Evolutionary conservation across 2,329 filamentous ascomycete genomes (phyloP).

Genomic region (Nakataea oryzae): DNA sequence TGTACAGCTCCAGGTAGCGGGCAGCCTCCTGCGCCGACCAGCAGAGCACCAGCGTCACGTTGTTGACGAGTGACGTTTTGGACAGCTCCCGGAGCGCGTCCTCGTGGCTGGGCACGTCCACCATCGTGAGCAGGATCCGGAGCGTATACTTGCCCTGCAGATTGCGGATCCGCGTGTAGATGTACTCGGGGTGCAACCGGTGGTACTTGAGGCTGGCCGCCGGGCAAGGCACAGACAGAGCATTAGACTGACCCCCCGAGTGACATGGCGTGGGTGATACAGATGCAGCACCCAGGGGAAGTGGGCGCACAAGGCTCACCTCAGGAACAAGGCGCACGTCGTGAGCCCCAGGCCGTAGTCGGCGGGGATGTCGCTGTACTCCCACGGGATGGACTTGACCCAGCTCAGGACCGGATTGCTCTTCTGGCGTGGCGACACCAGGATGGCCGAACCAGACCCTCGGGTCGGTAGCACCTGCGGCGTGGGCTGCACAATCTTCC

Average conservation of each 20-base stretch:
- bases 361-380: slow-evolving; percentile 86
- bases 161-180: slow-evolving; percentile 82
- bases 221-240: background rate
- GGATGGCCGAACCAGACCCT: slow-evolving; percentile 61
- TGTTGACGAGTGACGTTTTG: slow-evolving; percentile 87
- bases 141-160: slow-evolving; percentile 80
- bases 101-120: slow-evolving; percentile 92
- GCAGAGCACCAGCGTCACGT: slow-evolving; percentile 82
- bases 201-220: slow-evolving; percentile 74
- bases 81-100: slow-evolving; percentile 80
- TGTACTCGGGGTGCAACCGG: slow-evolving; percentile 92
- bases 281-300: too few relatives aligned
- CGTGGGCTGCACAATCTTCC: slow-evolving; percentile 72
- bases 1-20: slow-evolving; percentile 89
- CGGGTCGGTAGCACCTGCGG: slow-evolving; percentile 70
- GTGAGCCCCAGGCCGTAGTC: slow-evolving; percentile 84
- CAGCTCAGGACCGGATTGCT: slow-evolving; percentile 85
- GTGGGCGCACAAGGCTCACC: slow-evolving; percentile 17
- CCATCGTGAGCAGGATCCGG: slow-evolving; percentile 78
- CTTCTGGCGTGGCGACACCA: slow-evolving; percentile 87
- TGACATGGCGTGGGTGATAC: too few relatives aligned
- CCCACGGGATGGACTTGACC: slow-evolving; percentile 79
- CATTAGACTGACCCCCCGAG: background rate
- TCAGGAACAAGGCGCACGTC: slow-evolving; percentile 86
- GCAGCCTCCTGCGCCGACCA: slow-evolving; percentile 93